Percentiles rank a stretch among this genome's conserved stretches.
These are phyloP conservation scores for Malassezia nana DNA, from an alignment of 1,284 basidiomycete species.

Conservation along the genomic window DNA sequence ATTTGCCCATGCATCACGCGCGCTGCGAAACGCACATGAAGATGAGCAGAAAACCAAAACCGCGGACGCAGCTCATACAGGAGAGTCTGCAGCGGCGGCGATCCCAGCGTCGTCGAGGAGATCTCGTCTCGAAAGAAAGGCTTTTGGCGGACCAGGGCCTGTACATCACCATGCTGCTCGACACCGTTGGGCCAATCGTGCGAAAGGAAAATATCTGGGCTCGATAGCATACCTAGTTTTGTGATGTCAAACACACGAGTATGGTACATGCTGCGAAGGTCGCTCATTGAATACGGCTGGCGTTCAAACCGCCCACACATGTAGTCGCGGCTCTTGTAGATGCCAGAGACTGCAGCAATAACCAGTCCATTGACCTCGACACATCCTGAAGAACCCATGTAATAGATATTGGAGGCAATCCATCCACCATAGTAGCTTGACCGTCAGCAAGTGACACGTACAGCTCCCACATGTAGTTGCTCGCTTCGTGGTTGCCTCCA, in stretches of 20 bases:
- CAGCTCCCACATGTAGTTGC: conserved; percentile 94
- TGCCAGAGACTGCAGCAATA: conserved; percentile 83
- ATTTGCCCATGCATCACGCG: conserved; percentile 11
- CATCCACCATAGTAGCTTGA: conserved; percentile 43
- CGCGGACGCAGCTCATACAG: conserved; percentile 64
- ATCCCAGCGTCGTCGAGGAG: conserved; percentile 64
- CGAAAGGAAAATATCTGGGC: conserved; percentile 67
- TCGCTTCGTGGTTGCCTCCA: conserved; percentile 96
- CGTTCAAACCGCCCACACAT: conserved; percentile 52
- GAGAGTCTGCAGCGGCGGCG: conserved; percentile 74
- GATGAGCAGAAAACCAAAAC: conserved; percentile 94
- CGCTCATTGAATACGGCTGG: conserved; percentile 59
- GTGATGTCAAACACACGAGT: conserved; percentile 74
- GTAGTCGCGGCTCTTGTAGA: conserved; percentile 77
- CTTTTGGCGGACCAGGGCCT: conserved; percentile 63
- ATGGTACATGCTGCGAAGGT: conserved; percentile 81
- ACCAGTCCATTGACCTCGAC: conserved; percentile 68
- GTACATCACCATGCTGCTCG: conserved; percentile 66
- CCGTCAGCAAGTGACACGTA: conserved; percentile 50
- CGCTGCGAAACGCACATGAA: conserved; percentile 63
- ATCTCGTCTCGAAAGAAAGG: conserved; percentile 69
- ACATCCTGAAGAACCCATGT: conserved; percentile 81
- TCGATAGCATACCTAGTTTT: conserved; percentile 64
- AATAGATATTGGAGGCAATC: conserved; percentile 95
- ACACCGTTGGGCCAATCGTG: conserved; percentile 94